Base-by-base conservation (phyloP, 768 basidiomycete species). In the Collybia mongolica region DNA sequence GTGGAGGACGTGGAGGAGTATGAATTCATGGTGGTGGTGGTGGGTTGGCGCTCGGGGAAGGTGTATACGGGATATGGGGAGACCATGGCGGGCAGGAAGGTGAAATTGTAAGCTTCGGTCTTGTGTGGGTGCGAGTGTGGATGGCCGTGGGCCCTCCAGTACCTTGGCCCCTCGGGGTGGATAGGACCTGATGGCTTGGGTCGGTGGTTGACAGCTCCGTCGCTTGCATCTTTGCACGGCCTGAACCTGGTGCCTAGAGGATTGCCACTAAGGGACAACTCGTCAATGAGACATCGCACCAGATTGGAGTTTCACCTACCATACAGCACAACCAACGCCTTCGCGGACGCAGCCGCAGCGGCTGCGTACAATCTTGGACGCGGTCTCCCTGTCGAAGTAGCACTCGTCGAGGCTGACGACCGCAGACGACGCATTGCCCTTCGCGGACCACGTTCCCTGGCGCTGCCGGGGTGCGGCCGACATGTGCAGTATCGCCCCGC, bases 281-380 rank as follows among this genome's bases (percentile, higher is more conserved):
- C 32, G 9, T 20, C 39, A 38, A 32, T 32, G 35, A 24, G 12
- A 36, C 19, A 23, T 28, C 35, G 6, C 22, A 26, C 51, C 6
- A 49, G 41, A 49, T 38, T 57, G 43, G 15, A 8, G 17, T 18
- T 32, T 32, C 32, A 65, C 75, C 60, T 46, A 75, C 81, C 82
- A 86, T 39, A 73, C 72, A 2, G 76, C 72, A 66, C 86, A 89
- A 17, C 83, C 86, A 8, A 89, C 71, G 5, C 84, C 85, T 63
- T 87, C 84, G 28, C 82, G 75, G 35, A 82, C 62, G 57, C 86
- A 89, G 12, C 86, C 84, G 55, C 86, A 88, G 2, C 79, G 67
- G 53, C 76, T 81, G 53, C 70, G 71, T 49, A 77, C 69, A 62
- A 80, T 77, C 62, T 75, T 75, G 35, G 76, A 73, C 15, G 76